Evolutionary conservation across 2,329 filamentous ascomycete species (phyloP).

Genomic region (Zelopaecilomyces penicillatus): DNA sequence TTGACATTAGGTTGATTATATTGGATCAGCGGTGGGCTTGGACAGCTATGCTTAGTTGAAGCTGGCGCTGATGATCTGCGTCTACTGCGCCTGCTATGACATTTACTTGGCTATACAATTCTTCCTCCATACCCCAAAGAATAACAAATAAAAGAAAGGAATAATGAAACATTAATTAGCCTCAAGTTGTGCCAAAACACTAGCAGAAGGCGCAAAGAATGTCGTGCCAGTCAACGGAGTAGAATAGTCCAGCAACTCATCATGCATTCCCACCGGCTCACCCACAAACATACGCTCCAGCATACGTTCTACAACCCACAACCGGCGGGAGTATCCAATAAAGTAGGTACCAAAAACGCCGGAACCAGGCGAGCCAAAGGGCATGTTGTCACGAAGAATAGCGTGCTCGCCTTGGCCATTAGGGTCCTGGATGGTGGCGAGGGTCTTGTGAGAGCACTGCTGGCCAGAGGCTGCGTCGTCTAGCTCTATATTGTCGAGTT

Average conservation of each 20-base stretch:
- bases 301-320: slow-evolving; percentile 53
- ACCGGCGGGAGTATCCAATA: slow-evolving; percentile 42
- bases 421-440: slow-evolving; percentile 44
- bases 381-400: slow-evolving; percentile 53
- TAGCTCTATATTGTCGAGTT: slow-evolving; percentile 49
- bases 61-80: too few relatives aligned
- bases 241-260: slow-evolving; percentile 48
- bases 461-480: slow-evolving; percentile 37
- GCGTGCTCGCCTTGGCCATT: slow-evolving; percentile 38
- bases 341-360: slow-evolving; percentile 51
- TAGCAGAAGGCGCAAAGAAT: slow-evolving; percentile 40
- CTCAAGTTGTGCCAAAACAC: slow-evolving; percentile 7
- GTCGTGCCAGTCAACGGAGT: slow-evolving; percentile 41
- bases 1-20: too few relatives aligned
- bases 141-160: too few relatives aligned
- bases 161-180: not conserved
- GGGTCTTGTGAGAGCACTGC: slow-evolving; percentile 46
- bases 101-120: too few relatives aligned
- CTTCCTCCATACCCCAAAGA: too few relatives aligned
- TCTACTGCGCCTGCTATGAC: too few relatives aligned
- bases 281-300: slow-evolving; percentile 50
- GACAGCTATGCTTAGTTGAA: too few relatives aligned
- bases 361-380: slow-evolving; percentile 44
- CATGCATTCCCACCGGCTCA: slow-evolving; percentile 43
- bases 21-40: too few relatives aligned